Base-by-base conservation (phyloP, 306 rosid species). In the Lathyrus sativus region DNA sequence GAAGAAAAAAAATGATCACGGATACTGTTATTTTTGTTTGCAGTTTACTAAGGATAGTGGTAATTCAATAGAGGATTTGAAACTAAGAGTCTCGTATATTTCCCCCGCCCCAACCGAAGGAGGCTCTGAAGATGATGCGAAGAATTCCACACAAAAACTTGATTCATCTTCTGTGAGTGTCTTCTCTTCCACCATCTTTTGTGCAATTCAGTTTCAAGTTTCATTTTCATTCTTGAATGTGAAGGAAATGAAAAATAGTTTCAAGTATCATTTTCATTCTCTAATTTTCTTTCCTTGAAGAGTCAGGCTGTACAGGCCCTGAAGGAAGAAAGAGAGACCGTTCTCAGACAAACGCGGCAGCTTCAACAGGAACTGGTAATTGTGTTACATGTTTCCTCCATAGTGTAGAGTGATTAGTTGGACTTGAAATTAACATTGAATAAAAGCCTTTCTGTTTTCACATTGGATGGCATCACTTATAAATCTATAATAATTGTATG, bases 21-120 rank as follows among this genome's bases (percentile, higher is more conserved):
- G 18, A 22, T 66, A 26, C 60, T 65, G 14, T n/a, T 74, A 33
- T 49, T 62, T 62, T 76, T 71, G 26, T 57, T 65, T 76, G 46
- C 86, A 93, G 99, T 90, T 93, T 74, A 88, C 4, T 50, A 93
- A 93, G 85, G 99, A 90, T 2, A 79, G 80, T 70, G 99, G 96
- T 79, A 82, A 80, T 81, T 38, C 73, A 15, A 38, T 90, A 60
- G 97, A 93, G 82, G 99, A 93, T 73, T 74, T 87, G 89, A 93
- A 88, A 84, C 93, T 93, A 75, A 81, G 81, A 79, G 99, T 93
- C 70, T 13, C 85, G 39, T 93, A 82, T 76, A 9, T 84, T 56
- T 4, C 83, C 61, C 65, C 92, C 24, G 38, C 48, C 72, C 72
- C 88, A 22, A 75, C 79, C 39, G 75, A 72, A 60, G 91, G 80